These are phyloP conservation scores for Citrus sinensis DNA, from an alignment of 345 rosid species.

Conservation along the genomic window DNA sequence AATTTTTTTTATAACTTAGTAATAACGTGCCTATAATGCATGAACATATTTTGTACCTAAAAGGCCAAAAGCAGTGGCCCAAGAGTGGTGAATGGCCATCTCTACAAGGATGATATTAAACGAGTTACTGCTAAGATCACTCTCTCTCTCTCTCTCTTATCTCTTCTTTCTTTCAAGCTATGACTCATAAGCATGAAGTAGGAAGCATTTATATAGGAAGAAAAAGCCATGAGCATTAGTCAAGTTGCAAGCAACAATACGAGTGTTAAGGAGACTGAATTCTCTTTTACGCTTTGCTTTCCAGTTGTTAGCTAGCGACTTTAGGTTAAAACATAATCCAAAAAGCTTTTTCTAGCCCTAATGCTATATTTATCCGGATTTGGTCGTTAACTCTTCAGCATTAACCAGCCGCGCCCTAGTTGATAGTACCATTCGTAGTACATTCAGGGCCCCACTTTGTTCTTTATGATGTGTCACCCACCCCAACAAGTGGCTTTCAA, in stretches of 20 bases:
- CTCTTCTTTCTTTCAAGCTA: conserved; percentile 5
- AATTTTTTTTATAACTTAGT: too few species aligned
- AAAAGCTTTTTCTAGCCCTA: conserved; percentile 23
- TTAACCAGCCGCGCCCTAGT: conserved; percentile 4
- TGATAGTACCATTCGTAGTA: conserved; percentile 36
- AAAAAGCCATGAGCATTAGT: conserved; percentile 18
- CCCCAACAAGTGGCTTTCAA: conserved; percentile 55
- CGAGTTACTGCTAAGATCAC: background rate
- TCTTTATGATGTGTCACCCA: conserved; percentile 80
- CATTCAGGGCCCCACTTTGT: conserved; percentile 26
- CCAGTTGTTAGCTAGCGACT: conserved; percentile 36
- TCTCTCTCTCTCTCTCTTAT: conserved; percentile 9
- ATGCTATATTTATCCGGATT: conserved; percentile 15
- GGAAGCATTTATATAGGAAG: conserved; percentile 34
- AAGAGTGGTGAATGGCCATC: conserved; percentile 41
- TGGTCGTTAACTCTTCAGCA: background rate
- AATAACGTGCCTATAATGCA: too few species aligned
- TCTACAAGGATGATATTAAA: background rate
- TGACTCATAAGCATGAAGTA: conserved; percentile 1
- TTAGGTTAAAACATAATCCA: conserved; percentile 15
- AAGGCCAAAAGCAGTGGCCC: conserved; percentile 60
- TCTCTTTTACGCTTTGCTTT: conserved; percentile 19
- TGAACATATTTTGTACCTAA: conserved; percentile 38
- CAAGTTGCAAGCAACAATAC: conserved; percentile 23
- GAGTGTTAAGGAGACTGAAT: conserved; percentile 11